Base-by-base conservation (phyloP, 2,329 filamentous ascomycete species). In the Beauveria brongniartii region DNA sequence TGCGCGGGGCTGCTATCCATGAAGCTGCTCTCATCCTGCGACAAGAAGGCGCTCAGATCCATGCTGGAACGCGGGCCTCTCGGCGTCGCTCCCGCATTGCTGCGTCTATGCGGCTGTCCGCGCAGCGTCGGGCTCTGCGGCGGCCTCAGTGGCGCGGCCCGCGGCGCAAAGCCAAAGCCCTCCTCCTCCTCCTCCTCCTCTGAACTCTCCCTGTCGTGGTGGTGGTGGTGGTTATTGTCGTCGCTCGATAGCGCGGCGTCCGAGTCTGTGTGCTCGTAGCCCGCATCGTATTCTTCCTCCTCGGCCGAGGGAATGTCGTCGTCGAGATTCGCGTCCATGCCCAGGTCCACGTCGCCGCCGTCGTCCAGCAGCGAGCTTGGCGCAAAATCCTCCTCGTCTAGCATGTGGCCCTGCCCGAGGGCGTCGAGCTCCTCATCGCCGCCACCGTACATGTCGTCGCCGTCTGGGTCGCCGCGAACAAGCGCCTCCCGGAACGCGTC, bases 211-310 rank as follows among this genome's bases (percentile, higher is more conserved):
- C 64, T 61, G 3, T 37, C 34, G 5, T 61, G 59, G 16, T n/a
- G 26, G 47, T 30, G 28, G 28, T 28, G 51, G 20, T 54, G 3
- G 20, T 63, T 64, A 68, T 54, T 24, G 20, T 64, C 65, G 4
- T 63, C 64, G 68, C 78, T 83, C 62, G 74, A 80, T 56, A 85
- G 66, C 56, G 86, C 85, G 9, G 80, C 87, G 65, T 91, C 88
- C 2, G 87, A 88, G 73, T 91, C 89, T 9, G 89, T 91, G 70
- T 91, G 88, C 75, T 92, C 88, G 75, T 91, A 91, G 66, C 83
- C 82, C 28, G 79, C 83, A 68, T 53, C 51, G 51, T 53, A 53
- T 9, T 76, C 77, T 67, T 84, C 82, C 10, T 77, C 77, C 67
- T 84, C 82, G 10, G 80, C 85, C 63, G 89, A 86, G 22, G 87